These are phyloP conservation scores for Xylariomycetidae sp. DNA, from an alignment of 2,329 filamentous ascomycete genomes.

Conservation along the genomic window DNA sequence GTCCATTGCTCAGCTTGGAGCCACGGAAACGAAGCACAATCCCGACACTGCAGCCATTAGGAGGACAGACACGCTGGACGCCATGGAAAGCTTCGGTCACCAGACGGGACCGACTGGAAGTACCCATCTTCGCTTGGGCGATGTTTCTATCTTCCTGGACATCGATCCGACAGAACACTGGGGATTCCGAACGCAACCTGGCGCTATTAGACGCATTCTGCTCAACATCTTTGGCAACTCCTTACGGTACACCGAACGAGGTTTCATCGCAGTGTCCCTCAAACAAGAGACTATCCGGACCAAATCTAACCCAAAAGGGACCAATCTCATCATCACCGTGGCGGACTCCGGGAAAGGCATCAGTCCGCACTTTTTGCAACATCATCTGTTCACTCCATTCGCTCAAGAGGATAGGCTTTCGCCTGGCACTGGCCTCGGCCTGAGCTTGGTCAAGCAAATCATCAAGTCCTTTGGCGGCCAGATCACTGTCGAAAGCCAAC, in stretches of 20 bases:
- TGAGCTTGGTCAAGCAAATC: conserved; percentile 58
- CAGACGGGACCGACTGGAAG: neutral
- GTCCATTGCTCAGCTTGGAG: neutral
- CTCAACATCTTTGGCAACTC: conserved; percentile 60
- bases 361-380: conserved; percentile 52
- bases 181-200: conserved; percentile 48
- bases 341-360: conserved; percentile 62
- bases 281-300: conserved; percentile 6
- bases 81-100: conserved; percentile 9
- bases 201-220: conserved; percentile 45
- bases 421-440: conserved; percentile 56
- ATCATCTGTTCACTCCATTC: conserved; percentile 57
- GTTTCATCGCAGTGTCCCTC: conserved; percentile 20
- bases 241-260: conserved; percentile 49
- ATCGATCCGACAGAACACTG: conserved; percentile 42
- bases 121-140: conserved; percentile 3
- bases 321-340: conserved; percentile 37
- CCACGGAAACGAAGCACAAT: neutral
- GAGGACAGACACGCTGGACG: conserved; percentile 11
- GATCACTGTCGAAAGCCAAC: conserved; percentile 12
- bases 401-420: conserved; percentile 56
- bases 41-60: conserved; percentile 5
- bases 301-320: conserved; percentile 6
- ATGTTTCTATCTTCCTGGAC: conserved; percentile 41
- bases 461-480: conserved; percentile 15